phyloP scores from a whole-genome alignment of 108 stramenopile species.

The Cyclotella baltica region DNA sequence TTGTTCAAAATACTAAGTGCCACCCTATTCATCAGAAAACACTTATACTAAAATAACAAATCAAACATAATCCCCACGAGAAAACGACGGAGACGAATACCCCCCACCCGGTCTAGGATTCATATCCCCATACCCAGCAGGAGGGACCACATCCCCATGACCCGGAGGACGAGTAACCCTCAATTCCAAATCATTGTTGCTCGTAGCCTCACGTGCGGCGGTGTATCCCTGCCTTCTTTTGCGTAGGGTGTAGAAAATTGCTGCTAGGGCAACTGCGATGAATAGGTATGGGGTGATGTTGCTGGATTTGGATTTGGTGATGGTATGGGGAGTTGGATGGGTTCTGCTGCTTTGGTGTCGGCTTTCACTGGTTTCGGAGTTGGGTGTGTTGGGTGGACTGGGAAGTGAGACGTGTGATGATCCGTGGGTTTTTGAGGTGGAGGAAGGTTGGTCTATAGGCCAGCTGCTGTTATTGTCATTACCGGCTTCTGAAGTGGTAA shows the following conservation, averaged over 20 bases:
- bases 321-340: neutral
- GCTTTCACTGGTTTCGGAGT: neutral
- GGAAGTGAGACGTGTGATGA: slow-evolving; percentile 20
- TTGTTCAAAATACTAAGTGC: too few relatives aligned
- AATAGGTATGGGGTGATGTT: neutral
- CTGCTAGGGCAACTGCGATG: slow-evolving; percentile 1
- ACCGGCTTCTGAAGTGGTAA: neutral
- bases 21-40: too few relatives aligned
- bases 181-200: slow-evolving; percentile 34
- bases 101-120: slow-evolving; percentile 7
- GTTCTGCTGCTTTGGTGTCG: neutral
- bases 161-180: slow-evolving; percentile 14
- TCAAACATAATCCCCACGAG: slow-evolving; percentile 33
- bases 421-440: slow-evolving; percentile 8
- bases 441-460: neutral
- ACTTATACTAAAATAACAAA: neutral
- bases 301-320: neutral
- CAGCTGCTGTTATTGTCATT: neutral
- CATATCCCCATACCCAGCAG: neutral
- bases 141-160: slow-evolving; percentile 12
- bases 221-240: slow-evolving; percentile 1
- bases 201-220: slow-evolving; percentile 4
- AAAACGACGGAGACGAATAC: slow-evolving; percentile 20
- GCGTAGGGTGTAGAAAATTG: neutral
- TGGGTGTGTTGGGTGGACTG: neutral